A percentile compares a stretch with the other conserved stretches of the same genome.
phyloP scores from a whole-genome alignment of 768 basidiomycete species.

The Dictyophora rubrovolvata region DNA sequence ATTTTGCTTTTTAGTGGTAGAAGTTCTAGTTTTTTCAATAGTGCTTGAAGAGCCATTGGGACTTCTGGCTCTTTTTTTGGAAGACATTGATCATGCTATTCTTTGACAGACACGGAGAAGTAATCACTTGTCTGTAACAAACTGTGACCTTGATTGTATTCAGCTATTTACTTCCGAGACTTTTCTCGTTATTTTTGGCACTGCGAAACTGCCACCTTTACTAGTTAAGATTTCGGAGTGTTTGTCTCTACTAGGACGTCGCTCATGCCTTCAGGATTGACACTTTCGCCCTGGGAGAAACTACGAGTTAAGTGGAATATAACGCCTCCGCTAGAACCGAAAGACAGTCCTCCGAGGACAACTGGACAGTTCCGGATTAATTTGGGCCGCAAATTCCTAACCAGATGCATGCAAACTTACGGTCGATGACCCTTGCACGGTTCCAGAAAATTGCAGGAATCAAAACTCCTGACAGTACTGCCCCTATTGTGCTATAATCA shows the following conservation, averaged over 20 bases:
- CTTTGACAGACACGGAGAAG: conserved; percentile 1
- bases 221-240: no score
- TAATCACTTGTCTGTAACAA: background rate
- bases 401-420: conserved; percentile 30
- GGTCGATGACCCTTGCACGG: conserved; percentile 46
- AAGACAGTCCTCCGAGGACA: background rate
- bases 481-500: conserved; percentile 70
- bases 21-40: conserved; percentile 12
- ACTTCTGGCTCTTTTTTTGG: background rate
- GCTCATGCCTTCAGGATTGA: conserved; percentile 4
- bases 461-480: conserved; percentile 50
- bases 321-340: conserved; percentile 2
- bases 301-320: background rate
- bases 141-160: background rate
- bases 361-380: background rate
- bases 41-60: background rate
- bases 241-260: background rate
- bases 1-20: conserved; percentile 13
- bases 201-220: no score
- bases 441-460: conserved; percentile 69
- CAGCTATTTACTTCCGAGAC: no score
- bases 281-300: background rate
- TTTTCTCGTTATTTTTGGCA: no score
- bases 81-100: background rate
- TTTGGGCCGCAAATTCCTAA: background rate